These are phyloP conservation scores for Naumovozyma castellii DNA, from an alignment of 805 yeast genomes.

Conservation along the genomic window DNA sequence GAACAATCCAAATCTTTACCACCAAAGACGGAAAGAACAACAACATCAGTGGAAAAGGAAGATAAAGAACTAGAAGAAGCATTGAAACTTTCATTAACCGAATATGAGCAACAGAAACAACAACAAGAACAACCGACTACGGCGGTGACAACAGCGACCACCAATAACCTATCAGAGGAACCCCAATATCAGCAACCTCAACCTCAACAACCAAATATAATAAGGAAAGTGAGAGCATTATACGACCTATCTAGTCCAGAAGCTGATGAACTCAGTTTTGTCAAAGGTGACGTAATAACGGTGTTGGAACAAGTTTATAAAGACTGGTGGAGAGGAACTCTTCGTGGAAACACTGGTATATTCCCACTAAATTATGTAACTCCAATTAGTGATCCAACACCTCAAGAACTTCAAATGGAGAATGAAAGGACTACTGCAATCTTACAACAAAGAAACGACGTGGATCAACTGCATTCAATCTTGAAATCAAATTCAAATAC, in stretches of 20 bases:
- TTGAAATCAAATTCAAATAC: conserved; percentile 22
- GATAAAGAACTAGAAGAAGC: conserved; percentile 76
- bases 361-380: conserved; percentile 90
- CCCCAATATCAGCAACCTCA: conserved; percentile 5
- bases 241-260: conserved; percentile 74
- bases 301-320: conserved; percentile 81
- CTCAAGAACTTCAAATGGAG: conserved; percentile 48
- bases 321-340: conserved; percentile 93
- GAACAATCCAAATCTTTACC: conserved; percentile 35
- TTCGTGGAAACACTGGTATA: conserved; percentile 73
- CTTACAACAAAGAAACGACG: conserved; percentile 44
- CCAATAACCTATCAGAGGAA: conserved; percentile 11
- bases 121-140: conserved; percentile 18
- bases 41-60: conserved; percentile 44
- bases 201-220: conserved; percentile 22
- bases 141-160: conserved; percentile 9
- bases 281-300: conserved; percentile 77
- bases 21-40: conserved; percentile 40
- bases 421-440: conserved; percentile 42
- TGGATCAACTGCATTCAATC: conserved; percentile 49
- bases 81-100: conserved; percentile 61
- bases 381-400: conserved; percentile 58
- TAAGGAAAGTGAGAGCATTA: conserved; percentile 70
- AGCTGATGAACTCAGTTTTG: conserved; percentile 79
- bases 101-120: conserved; percentile 34